Percentiles rank a stretch among this genome's conserved stretches.
phyloP scores from a whole-genome alignment of 2,329 filamentous ascomycete genomes.

The Ascochyta clinopodiicola region DNA sequence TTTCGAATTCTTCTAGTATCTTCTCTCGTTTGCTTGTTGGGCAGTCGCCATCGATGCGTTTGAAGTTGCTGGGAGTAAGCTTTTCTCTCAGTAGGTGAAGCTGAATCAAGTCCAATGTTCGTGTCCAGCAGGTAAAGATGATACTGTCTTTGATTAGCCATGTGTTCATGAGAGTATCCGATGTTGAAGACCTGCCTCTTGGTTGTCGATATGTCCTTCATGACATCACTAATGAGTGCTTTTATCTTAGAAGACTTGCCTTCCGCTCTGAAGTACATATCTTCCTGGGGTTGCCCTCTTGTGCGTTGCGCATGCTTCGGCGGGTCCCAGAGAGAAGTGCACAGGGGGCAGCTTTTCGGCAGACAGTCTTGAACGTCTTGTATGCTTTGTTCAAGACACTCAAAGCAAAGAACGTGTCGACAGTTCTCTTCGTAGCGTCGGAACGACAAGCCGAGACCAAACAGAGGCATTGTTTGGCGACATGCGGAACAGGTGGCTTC shows the following conservation, averaged over 20 bases:
- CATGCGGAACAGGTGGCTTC: conserved; percentile 44
- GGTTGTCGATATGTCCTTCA: conserved; percentile 29
- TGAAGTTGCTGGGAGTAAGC: conserved; percentile 24
- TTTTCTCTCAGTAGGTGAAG: conserved; percentile 13
- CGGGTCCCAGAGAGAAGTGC: conserved; percentile 21
- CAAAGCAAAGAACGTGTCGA: conserved; percentile 43
- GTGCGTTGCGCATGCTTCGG: background rate
- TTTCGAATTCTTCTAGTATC: conserved; percentile 51
- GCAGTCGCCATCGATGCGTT: conserved; percentile 56
- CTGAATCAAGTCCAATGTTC: conserved; percentile 35
- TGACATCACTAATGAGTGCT: conserved; percentile 42
- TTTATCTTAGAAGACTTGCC: conserved; percentile 47
- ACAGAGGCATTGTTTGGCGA: conserved; percentile 32
- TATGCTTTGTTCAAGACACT: conserved; percentile 41
- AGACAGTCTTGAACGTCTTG: conserved; percentile 9
- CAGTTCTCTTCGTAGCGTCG: conserved; percentile 33
- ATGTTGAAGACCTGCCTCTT: conserved; percentile 32
- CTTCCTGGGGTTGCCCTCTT: conserved; percentile 20
- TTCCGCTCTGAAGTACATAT: conserved; percentile 38
- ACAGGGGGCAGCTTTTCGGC: conserved; percentile 31
- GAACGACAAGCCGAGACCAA: conserved; percentile 29
- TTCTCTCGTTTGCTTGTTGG: conserved; percentile 46
- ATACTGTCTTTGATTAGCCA: conserved; percentile 23
- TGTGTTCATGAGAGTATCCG: background rate
- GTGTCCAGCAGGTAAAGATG: conserved; percentile 43